Percentiles rank a stretch among this genome's conserved stretches.
Evolutionary conservation across 306 rosid species (phyloP).

Genomic region (Fragaria iinumae): DNA sequence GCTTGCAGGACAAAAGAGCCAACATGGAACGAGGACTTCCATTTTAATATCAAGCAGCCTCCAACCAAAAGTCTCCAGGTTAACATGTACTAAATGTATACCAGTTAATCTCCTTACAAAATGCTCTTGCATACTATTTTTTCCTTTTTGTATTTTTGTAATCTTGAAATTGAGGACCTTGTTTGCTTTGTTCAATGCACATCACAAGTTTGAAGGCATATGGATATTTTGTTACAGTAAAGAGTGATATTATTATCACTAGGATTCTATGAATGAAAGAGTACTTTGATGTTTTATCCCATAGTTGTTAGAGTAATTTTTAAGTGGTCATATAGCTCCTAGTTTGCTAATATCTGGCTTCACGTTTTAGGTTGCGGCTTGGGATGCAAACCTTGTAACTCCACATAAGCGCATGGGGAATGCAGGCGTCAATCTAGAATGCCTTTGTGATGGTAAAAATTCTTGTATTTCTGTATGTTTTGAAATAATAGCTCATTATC

Average conservation of each 20-base stretch:
- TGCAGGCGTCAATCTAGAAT: slow-evolving; percentile 61
- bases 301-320: neutral
- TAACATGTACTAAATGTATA: slow-evolving; percentile 27
- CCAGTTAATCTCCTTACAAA: neutral
- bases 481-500: slow-evolving; percentile 18
- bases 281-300: neutral
- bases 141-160: neutral
- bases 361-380: slow-evolving; percentile 75
- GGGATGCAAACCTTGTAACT: slow-evolving; percentile 97
- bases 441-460: slow-evolving; percentile 80
- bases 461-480: slow-evolving; percentile 26
- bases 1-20: slow-evolving; percentile 72
- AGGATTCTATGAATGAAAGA: neutral
- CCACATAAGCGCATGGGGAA: slow-evolving; percentile 99
- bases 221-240: neutral
- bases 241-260: neutral
- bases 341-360: slow-evolving; percentile 30
- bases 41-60: slow-evolving; percentile 64
- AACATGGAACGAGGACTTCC: slow-evolving; percentile 86
- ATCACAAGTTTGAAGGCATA: neutral
- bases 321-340: slow-evolving; percentile 17
- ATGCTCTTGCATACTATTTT: slow-evolving; percentile 17
- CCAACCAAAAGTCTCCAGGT: slow-evolving; percentile 71
- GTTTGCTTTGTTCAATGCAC: neutral
- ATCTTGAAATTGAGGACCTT: neutral